phyloP scores from a whole-genome alignment of 1,139 yeast species.

The Protomyces arabidopsidicola region DNA sequence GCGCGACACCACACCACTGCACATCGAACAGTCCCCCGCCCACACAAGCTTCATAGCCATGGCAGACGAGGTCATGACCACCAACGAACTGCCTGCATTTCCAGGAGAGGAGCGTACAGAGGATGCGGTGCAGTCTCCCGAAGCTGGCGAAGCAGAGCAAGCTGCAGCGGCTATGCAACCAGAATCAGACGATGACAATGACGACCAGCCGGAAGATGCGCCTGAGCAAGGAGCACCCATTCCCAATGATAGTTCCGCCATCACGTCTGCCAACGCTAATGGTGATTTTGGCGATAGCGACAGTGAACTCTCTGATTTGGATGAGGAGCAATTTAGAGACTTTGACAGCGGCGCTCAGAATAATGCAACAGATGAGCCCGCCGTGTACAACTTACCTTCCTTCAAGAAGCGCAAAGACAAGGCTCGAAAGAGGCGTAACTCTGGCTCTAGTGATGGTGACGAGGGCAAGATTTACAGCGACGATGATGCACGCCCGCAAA shows the following conservation, averaged over 20 bases:
- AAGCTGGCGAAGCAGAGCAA: neutral
- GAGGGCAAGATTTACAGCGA: slow-evolving; percentile 21
- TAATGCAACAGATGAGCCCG: slow-evolving; percentile 36
- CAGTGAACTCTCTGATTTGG: slow-evolving; percentile 41
- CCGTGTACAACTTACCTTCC: slow-evolving; percentile 42
- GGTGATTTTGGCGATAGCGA: slow-evolving; percentile 32
- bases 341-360: slow-evolving; percentile 35
- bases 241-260: neutral
- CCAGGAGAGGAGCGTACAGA: neutral
- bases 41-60: neutral
- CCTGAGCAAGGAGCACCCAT: neutral
- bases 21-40: neutral
- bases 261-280: slow-evolving; percentile 20
- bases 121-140: neutral
- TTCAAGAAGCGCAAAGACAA: slow-evolving; percentile 38
- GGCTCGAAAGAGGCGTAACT: slow-evolving; percentile 33
- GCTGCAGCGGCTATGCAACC: neutral
- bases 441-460: slow-evolving; percentile 37
- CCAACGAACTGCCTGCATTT: slow-evolving; percentile 1
- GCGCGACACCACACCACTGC: neutral
- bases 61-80: slow-evolving; percentile 7
- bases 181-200: neutral
- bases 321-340: slow-evolving; percentile 42
- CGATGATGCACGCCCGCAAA: slow-evolving; percentile 37
- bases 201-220: neutral